phyloP scores from a whole-genome alignment of 805 yeast species.

The Pichia deserticola region DNA sequence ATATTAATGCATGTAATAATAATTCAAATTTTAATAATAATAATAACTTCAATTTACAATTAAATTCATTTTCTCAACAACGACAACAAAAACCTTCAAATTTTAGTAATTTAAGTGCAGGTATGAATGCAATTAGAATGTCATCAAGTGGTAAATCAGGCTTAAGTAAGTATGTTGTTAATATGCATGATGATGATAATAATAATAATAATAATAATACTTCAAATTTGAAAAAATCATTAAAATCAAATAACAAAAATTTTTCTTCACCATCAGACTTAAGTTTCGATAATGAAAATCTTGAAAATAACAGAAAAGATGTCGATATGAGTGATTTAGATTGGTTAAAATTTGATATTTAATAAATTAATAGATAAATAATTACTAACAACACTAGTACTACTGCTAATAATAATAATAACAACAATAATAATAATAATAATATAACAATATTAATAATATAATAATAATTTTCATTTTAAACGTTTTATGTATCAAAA shows the following conservation, averaged over 20 bases:
- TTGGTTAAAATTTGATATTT: conserved; percentile 30
- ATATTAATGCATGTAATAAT: neutral
- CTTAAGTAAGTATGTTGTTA: conserved; percentile 6
- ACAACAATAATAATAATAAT: too few species aligned
- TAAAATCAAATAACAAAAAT: too few species aligned
- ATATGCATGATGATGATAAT: neutral
- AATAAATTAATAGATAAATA: neutral
- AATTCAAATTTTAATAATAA: neutral
- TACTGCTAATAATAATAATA: neutral
- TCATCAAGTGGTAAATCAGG: conserved; percentile 5
- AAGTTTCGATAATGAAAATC: neutral
- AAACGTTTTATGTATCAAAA: too few species aligned
- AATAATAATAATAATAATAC: neutral
- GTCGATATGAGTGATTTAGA: conserved; percentile 25
- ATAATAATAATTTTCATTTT: too few species aligned
- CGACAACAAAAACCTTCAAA: conserved; percentile 7
- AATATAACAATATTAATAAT: too few species aligned
- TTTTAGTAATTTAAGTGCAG: conserved; percentile 16
- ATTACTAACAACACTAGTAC: too few species aligned
- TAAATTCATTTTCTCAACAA: neutral
- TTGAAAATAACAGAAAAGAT: neutral
- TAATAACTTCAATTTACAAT: neutral
- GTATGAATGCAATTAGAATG: conserved; percentile 14
- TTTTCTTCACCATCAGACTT: too few species aligned
- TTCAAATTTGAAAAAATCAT: too few species aligned